These are phyloP conservation scores for Haberlea rhodopensis DNA, from an alignment of 257 asterid genomes.

Conservation along the genomic window DNA sequence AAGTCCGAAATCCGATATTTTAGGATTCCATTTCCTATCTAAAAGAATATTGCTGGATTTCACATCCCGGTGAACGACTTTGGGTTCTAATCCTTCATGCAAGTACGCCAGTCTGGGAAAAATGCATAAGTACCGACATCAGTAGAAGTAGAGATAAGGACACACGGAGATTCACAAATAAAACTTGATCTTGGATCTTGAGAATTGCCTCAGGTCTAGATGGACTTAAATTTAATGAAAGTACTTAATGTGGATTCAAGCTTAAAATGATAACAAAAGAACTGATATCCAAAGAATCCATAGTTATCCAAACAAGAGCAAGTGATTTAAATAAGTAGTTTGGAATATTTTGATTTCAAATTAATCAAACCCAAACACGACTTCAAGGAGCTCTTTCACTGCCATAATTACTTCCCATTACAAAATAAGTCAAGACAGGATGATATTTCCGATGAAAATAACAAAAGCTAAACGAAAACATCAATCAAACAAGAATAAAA, in stretches of 20 bases:
- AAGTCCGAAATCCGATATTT: constrained; percentile 94
- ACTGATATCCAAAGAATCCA: background rate
- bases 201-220: background rate
- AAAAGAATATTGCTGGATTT: constrained; percentile 95
- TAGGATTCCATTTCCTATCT: constrained; percentile 83
- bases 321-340: background rate
- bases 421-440: background rate
- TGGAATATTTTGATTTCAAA: background rate
- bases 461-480: background rate
- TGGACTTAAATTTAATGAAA: background rate
- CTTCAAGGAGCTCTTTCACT: background rate
- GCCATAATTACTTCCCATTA: background rate
- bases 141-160: constrained; percentile 2
- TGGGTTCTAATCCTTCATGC: constrained; percentile 97
- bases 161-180: background rate
- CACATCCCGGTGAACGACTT: constrained; percentile 98
- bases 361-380: background rate
- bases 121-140: background rate
- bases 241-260: background rate
- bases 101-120: constrained; percentile 77
- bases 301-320: background rate
- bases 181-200: background rate
- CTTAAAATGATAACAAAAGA: background rate
- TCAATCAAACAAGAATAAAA: background rate
- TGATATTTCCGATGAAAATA: background rate